Evolutionary conservation across 495 filamentous ascomycete species (phyloP), one percentile per base, ranked within the genome.

Genomic region (Hypoxylon cercidicola): DNA sequence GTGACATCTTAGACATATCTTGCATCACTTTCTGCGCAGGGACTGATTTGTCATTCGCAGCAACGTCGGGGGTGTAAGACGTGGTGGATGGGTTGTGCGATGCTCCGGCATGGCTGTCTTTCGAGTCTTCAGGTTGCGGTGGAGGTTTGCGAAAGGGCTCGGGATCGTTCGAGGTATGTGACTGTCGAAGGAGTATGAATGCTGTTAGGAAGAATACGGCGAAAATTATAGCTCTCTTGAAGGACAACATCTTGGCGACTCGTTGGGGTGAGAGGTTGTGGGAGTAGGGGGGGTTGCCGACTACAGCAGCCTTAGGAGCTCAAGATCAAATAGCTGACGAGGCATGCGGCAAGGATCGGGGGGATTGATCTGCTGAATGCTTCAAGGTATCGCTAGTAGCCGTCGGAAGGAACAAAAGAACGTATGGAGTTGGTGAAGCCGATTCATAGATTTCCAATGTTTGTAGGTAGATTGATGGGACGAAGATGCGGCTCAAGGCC

Each of bases 171-270:
- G 69, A 64, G 40, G 49, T 73, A 64, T 89, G 88, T 43, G 85
- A 86, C 48, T 85, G 86, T 46, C 86, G 85, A 45, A 93, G 82
- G 69, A 96, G 75, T 75, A 89, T 85, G 68, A 96, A 79, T 69
- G 90, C 79, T 28, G 84, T 84, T 62, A 97, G 69, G 60, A 96
- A 65, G 73, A 87, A 82, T 60, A 82, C 80, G 37, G 91, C 87
- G 30, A 88, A 80, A 62, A 94, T 72, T 34, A 94, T 77, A 66
- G 89, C 87, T 76, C 89, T 87, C 66, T 87, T 84, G 70, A 92
- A 91, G 53, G 90, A 89, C 66, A 92, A 70, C 79, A 83, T 81
- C 34, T 63, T 71, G 67, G 34, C 46, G 43, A 43, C 35, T 59
- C 10, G 54, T 47, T 40, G 56, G 58, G 11, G 55, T 48, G 23